Evolutionary conservation across 495 filamentous ascomycete genomes (phyloP).

Genomic region (Aspergillus cristatus): DNA sequence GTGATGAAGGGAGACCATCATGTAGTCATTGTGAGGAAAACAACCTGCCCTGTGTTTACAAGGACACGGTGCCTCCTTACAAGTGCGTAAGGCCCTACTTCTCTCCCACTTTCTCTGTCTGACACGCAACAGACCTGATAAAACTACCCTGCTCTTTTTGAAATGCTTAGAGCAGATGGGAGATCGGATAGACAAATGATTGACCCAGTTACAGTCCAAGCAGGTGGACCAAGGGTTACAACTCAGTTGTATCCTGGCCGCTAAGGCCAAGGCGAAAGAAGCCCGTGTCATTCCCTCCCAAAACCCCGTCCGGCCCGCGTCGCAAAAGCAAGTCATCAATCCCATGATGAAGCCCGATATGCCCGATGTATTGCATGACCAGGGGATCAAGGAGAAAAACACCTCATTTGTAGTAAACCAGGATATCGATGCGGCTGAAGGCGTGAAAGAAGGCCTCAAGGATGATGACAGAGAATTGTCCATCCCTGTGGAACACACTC

Average conservation of each 20-base stretch:
- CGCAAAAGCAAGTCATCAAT: constrained; percentile 5
- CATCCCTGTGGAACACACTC: constrained; percentile 72
- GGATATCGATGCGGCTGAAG: constrained; percentile 1
- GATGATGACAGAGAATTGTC: constrained; percentile 43
- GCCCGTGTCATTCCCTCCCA: constrained; percentile 2
- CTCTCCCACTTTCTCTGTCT: background rate
- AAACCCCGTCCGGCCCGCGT: background rate
- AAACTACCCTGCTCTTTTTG: constrained; percentile 28
- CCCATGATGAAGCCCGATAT: constrained; percentile 12
- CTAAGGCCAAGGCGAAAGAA: constrained; percentile 3
- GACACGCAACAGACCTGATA: constrained; percentile 25
- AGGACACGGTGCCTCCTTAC: constrained; percentile 46
- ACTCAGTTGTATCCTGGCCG: constrained; percentile 2
- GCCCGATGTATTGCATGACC: constrained; percentile 2
- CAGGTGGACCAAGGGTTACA: constrained; percentile 8
- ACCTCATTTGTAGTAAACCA: background rate
- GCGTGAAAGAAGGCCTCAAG: constrained; percentile 6
- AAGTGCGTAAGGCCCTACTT: constrained; percentile 32
- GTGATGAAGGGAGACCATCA: constrained; percentile 49
- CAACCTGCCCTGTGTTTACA: constrained; percentile 45
- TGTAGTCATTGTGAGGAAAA: constrained; percentile 55
- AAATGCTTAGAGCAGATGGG: constrained; percentile 24
- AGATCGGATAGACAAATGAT: constrained; percentile 12
- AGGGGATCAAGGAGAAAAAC: constrained; percentile 9
- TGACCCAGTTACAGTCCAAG: constrained; percentile 7